Evolutionary conservation across 148 eudicot genomes (phyloP).

Genomic region (Salicornia ramosissima): DNA sequence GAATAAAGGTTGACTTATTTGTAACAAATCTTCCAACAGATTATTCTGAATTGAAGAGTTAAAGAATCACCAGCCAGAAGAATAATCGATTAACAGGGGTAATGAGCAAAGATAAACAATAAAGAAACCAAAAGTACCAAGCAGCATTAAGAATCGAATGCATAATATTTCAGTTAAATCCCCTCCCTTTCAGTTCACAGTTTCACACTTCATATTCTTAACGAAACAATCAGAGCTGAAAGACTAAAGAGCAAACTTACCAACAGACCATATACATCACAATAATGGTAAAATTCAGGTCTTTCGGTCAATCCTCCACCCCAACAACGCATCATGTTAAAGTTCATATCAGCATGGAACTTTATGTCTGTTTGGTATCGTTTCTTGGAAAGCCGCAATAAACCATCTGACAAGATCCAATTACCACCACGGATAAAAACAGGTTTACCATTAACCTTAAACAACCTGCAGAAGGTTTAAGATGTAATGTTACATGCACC

Average conservation of each 20-base stretch:
- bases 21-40: no score
- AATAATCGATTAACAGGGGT: neutral
- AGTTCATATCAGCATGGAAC: slow-evolving; percentile 98
- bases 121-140: neutral
- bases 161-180: neutral
- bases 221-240: neutral
- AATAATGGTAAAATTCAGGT: slow-evolving; percentile 91
- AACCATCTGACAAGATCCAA: slow-evolving; percentile 97
- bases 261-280: slow-evolving; percentile 87
- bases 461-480: slow-evolving; percentile 47
- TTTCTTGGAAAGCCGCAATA: slow-evolving; percentile 78
- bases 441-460: slow-evolving; percentile 91
- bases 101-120: neutral
- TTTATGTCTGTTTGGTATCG: slow-evolving; percentile 91
- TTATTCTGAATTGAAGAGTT: neutral
- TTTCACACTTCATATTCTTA: neutral
- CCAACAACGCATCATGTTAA: slow-evolving; percentile 99
- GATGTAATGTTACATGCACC: neutral
- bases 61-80: neutral
- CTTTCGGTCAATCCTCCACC: slow-evolving; percentile 97
- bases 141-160: neutral
- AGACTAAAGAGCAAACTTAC: slow-evolving; percentile 31
- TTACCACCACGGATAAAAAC: slow-evolving; percentile 97
- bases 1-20: no score
- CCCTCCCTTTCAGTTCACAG: neutral